Conservation (phyloP, 495 filamentous ascomycete genomes). For the Pseudoneurospora amorphoporcata region DNA sequence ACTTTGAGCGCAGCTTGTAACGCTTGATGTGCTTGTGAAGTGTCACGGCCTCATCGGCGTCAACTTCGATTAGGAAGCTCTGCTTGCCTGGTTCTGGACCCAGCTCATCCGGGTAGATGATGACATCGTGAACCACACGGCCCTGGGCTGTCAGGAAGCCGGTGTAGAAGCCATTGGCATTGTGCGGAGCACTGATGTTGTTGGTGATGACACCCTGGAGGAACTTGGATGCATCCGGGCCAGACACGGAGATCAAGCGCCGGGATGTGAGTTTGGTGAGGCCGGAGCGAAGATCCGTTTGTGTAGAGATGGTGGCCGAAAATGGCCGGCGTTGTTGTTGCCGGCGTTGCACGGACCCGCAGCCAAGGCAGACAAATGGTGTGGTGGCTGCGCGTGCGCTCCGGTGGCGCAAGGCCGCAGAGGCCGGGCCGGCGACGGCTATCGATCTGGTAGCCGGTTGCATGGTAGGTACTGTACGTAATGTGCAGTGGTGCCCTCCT, state of each 20-base stretch:
- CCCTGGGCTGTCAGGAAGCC: constrained; percentile 82
- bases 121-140: constrained; percentile 76
- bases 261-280: constrained; percentile 54
- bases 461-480: not conserved
- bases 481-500: not conserved
- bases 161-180: constrained; percentile 50
- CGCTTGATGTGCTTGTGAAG: constrained; percentile 64
- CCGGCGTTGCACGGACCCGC: not conserved
- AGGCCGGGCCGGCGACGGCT: not conserved
- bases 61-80: constrained; percentile 71
- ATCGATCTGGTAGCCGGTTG: constrained; percentile 1
- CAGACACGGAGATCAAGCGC: constrained; percentile 65
- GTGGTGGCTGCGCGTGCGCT: not conserved
- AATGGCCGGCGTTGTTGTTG: constrained; percentile 6
- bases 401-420: not conserved
- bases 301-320: constrained; percentile 7
- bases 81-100: constrained; percentile 33
- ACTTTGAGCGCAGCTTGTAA: constrained; percentile 74
- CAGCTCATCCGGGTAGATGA: constrained; percentile 60
- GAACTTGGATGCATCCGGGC: constrained; percentile 68
- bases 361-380: not conserved
- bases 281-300: constrained; percentile 32
- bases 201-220: constrained; percentile 80
- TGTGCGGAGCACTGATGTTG: constrained; percentile 40
- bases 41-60: constrained; percentile 48